Base-by-base conservation (phyloP, 2,329 filamentous ascomycete genomes). In the Akanthomyces uredinophilus region DNA sequence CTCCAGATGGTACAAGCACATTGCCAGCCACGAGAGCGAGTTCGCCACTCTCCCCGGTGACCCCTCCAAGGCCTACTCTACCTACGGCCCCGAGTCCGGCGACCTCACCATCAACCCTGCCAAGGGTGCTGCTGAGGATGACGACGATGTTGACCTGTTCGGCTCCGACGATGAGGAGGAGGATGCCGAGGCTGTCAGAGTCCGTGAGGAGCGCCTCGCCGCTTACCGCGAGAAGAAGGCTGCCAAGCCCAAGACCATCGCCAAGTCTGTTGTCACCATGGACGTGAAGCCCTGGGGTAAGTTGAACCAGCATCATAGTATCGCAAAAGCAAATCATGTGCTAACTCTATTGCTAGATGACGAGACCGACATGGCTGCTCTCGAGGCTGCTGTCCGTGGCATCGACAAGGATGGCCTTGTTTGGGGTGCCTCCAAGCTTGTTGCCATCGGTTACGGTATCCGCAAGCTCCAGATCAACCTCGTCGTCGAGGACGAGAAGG, bases 381-480 rank as follows among this genome's bases (percentile, higher is more conserved):
- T 99, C 64, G 92, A 96, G 83, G 83, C 79, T 37, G 82, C 88
- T 67, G 93, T 98, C 70, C 90, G 92, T 72, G 78, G 81, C 68
- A 94, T 98, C 70, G 86, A 94, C 80, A 87, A 90, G 84, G 94
- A 98, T 55, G 95, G 95, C 81, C 91, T 99, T 66, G 88, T 96
- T 67, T 99, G 95, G 95, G 94, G 94, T 87, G 87, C 83, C 68
- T 93, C 90, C 77, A 91, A 95, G 84, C 83, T 96, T 68, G 88
- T 96, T 58, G 78, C 93, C 68, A 88, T 99, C 72, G 94, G 93
- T 73, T 99, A 91, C 85, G 95, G 95, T 84, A 96, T 99, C 84
- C 95, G 91, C 86, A 98, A 98, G 87, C 88, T 99, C 67, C 94
- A 98, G 86, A 96, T 99, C 84, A 98, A 91, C 88, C 80, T 98